These are phyloP conservation scores for Suillus plorans DNA, from an alignment of 768 basidiomycete genomes.

Conservation along the genomic window DNA sequence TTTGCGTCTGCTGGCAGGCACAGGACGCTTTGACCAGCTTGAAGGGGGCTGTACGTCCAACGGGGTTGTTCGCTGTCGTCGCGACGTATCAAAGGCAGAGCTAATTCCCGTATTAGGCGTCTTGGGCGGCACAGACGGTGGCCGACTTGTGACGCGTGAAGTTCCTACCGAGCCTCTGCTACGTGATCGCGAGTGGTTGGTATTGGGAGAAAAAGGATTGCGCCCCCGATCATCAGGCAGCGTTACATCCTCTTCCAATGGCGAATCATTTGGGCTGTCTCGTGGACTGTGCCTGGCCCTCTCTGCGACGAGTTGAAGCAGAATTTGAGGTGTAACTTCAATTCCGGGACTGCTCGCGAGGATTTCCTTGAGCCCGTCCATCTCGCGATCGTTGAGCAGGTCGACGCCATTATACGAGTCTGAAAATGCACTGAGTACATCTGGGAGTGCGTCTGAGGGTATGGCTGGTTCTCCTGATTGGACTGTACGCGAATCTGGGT, in stretches of 20 bases:
- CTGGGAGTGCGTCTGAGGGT: slow-evolving; percentile 68
- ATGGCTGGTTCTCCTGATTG: slow-evolving; percentile 62
- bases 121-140: slow-evolving; percentile 58
- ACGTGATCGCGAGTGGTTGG: slow-evolving; percentile 48
- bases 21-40: slow-evolving; percentile 71
- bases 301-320: slow-evolving; percentile 64
- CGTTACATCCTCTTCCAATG: slow-evolving; percentile 37
- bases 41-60: slow-evolving; percentile 61
- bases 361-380: slow-evolving; percentile 55
- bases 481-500: slow-evolving; percentile 59
- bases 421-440: slow-evolving; percentile 65
- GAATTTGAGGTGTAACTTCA: slow-evolving; percentile 65
- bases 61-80: slow-evolving; percentile 71
- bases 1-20: slow-evolving; percentile 65
- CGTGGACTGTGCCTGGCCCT: slow-evolving; percentile 45
- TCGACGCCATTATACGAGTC: slow-evolving; percentile 57
- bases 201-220: slow-evolving; percentile 20
- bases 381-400: slow-evolving; percentile 66
- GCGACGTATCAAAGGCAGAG: slow-evolving; percentile 69
- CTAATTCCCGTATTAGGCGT: slow-evolving; percentile 40
- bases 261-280: slow-evolving; percentile 31
- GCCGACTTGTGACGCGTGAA: slow-evolving; percentile 44
- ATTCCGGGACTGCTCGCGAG: slow-evolving; percentile 60
- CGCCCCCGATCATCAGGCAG: slow-evolving; percentile 42
- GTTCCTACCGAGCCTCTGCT: slow-evolving; percentile 55